Conservation (phyloP, 306 rosid genomes). For the Prunus padus region DNA sequence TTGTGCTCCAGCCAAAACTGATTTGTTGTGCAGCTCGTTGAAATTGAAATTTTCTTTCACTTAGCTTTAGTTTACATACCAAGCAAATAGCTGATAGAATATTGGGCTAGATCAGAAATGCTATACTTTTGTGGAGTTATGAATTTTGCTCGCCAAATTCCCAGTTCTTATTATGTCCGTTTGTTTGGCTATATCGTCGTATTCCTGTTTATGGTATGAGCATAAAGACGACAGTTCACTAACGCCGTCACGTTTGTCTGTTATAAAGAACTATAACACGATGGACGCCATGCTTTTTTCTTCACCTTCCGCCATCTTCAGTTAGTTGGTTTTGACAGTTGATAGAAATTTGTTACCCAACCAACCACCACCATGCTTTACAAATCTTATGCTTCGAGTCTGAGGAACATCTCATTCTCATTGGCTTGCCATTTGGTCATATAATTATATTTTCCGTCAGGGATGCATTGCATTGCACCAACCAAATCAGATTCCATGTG, state of each 20-base stretch:
- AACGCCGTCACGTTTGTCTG: background rate
- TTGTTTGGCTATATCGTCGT: background rate
- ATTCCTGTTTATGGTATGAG: background rate
- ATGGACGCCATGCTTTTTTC: too few relatives aligned
- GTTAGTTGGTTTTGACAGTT: slow-evolving; percentile 20
- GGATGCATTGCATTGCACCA: background rate
- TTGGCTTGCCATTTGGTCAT: background rate
- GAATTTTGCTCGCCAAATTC: background rate
- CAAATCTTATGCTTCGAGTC: background rate
- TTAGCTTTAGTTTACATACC: background rate
- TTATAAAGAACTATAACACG: too few relatives aligned
- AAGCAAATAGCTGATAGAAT: background rate
- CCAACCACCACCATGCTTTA: slow-evolving; percentile 21
- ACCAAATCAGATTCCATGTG: slow-evolving; percentile 12
- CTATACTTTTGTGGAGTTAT: background rate
- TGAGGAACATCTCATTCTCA: background rate
- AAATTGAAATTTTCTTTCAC: background rate
- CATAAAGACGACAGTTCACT: too few relatives aligned
- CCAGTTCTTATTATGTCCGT: background rate
- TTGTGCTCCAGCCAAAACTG: background rate
- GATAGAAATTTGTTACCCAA: slow-evolving; percentile 18
- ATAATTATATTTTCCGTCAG: background rate
- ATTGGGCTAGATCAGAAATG: background rate
- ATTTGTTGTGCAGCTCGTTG: background rate
- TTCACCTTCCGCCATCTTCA: background rate